phyloP scores from a whole-genome alignment of 768 basidiomycete species.

The Serendipita sp. region DNA sequence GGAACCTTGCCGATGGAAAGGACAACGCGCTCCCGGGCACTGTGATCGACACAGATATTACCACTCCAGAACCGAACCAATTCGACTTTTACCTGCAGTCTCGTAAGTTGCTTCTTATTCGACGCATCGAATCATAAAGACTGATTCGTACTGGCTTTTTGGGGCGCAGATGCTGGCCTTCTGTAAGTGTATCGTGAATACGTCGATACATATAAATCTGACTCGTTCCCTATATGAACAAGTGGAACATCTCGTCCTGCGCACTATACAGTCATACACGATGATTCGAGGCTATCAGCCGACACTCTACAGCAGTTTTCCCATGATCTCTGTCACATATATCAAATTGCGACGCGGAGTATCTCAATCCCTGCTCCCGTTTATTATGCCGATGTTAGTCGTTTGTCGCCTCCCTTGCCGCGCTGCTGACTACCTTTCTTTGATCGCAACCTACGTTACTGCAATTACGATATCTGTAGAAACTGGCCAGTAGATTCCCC shows the following conservation, averaged over 20 bases:
- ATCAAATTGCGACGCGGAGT: constrained; percentile 5
- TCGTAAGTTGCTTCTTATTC: neutral
- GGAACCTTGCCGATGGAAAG: neutral
- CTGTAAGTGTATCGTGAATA: neutral
- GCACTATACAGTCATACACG: neutral
- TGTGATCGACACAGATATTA: neutral
- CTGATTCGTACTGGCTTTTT: neutral
- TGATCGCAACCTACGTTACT: neutral
- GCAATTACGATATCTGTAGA: neutral
- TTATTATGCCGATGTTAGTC: constrained; percentile 1
- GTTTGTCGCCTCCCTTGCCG: neutral
- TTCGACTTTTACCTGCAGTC: constrained; percentile 1
- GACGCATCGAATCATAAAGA: neutral
- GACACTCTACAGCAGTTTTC: neutral
- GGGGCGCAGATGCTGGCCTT: neutral
- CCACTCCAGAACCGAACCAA: neutral
- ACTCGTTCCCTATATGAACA: neutral
- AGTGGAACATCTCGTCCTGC: constrained; percentile 2
- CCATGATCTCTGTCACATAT: neutral
- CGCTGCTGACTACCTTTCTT: neutral
- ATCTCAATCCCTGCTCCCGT: neutral
- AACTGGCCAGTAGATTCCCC: neutral
- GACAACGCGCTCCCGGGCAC: neutral
- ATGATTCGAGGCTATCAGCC: neutral
- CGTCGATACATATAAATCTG: neutral